A percentile compares a stretch with the other conserved stretches of the same genome.
Conservation (phyloP, 208 protist species). For the Trypanosoma platydactyli region DNA sequence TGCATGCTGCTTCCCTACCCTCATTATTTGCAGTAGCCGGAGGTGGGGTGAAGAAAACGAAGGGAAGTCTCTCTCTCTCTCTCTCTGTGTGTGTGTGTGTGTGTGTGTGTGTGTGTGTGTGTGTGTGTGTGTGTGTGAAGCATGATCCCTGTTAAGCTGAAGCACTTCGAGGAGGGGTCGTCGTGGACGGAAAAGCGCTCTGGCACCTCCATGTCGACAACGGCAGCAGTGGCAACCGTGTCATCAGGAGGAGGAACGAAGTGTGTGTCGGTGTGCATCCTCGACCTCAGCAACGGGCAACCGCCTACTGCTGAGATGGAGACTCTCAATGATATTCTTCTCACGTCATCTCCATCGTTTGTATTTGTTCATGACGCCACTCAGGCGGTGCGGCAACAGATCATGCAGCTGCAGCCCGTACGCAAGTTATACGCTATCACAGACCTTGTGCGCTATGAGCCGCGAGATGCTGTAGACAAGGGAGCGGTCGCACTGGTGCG, state of each 20-base stretch:
- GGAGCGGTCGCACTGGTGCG: conserved; percentile 64
- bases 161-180: conserved; percentile 67
- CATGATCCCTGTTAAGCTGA: conserved; percentile 52
- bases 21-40: neutral
- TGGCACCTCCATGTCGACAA: neutral
- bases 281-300: conserved; percentile 52
- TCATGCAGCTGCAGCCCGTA: conserved; percentile 54
- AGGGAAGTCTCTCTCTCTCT: neutral
- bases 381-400: conserved; percentile 34
- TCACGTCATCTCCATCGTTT: conserved; percentile 45
- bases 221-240: neutral
- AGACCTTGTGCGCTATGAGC: conserved; percentile 55
- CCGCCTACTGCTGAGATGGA: conserved; percentile 45
- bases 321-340: conserved; percentile 53
- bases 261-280: conserved; percentile 47
- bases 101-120: conserved; percentile 15
- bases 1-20: neutral
- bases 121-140: neutral
- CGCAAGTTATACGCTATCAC: conserved; percentile 73
- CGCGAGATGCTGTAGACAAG: conserved; percentile 42
- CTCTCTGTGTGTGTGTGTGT: conserved; percentile 1
- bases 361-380: conserved; percentile 72
- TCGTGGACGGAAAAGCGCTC: conserved; percentile 59
- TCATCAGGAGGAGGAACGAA: conserved; percentile 1
- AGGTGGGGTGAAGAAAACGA: neutral